Evolutionary conservation across 1,139 yeast species (phyloP).

Genomic region (Zygoascus meyerae): DNA sequence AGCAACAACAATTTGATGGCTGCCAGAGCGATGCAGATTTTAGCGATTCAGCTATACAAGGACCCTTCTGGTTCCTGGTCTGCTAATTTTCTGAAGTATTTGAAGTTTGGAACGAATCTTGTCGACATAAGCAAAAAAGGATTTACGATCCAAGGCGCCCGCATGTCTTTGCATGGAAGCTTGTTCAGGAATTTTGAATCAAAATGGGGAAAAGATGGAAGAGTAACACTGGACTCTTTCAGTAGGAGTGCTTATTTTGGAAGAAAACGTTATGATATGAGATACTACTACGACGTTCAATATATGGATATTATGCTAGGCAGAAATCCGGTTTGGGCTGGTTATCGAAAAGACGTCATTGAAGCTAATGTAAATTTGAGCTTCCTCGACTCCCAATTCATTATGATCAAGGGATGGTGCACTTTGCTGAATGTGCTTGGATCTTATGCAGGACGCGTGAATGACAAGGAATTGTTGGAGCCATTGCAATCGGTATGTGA

Average conservation of each 20-base stretch:
- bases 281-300: constrained; percentile 54
- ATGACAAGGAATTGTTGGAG: constrained; percentile 35
- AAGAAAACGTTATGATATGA: constrained; percentile 8
- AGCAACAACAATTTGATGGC: constrained; percentile 34
- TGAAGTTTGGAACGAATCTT: constrained; percentile 2
- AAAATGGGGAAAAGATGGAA: constrained; percentile 44
- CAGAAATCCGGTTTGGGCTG: constrained; percentile 46
- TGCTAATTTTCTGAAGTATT: constrained; percentile 31
- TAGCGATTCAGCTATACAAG: constrained; percentile 67
- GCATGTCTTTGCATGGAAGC: constrained; percentile 43
- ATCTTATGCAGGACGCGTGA: constrained; percentile 35
- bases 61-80: constrained; percentile 22
- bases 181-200: constrained; percentile 43
- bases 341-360: constrained; percentile 48
- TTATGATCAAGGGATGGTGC: constrained; percentile 70
- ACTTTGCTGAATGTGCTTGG: constrained; percentile 66
- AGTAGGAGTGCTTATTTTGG: constrained; percentile 3
- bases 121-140: constrained; percentile 3
- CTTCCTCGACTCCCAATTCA: constrained; percentile 58
- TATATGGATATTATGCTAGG: constrained; percentile 58
- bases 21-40: constrained; percentile 65
- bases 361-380: constrained; percentile 62
- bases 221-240: constrained; percentile 19
- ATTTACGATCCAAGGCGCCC: constrained; percentile 37
- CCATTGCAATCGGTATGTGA: constrained; percentile 36